These are phyloP conservation scores for Oryza rufipogon DNA, from an alignment of 176 grass and related monocot genomes.

Conservation along the genomic window DNA sequence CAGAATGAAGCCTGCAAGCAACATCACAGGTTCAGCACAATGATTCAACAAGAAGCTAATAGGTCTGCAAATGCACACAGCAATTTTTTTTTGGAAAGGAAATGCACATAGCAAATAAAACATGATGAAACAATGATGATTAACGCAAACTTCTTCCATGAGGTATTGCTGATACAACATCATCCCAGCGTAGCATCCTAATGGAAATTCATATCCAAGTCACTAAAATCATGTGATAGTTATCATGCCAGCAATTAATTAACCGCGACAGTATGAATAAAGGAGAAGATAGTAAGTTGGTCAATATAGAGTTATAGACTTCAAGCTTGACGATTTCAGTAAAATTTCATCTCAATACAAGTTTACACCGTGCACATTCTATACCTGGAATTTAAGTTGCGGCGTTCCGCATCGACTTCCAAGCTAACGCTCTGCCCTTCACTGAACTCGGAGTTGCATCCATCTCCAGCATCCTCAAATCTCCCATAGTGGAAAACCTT, in stretches of 20 bases:
- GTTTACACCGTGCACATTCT: background rate
- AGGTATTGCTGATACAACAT: background rate
- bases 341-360: background rate
- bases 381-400: constrained; percentile 85
- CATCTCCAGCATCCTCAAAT: constrained; percentile 58
- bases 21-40: background rate
- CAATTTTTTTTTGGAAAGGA: background rate
- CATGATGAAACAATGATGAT: too few relatives aligned
- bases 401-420: constrained; percentile 57
- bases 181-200: background rate
- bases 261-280: background rate
- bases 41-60: background rate
- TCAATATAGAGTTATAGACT: background rate
- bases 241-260: background rate
- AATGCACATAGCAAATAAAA: too few relatives aligned
- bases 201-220: background rate
- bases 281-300: background rate
- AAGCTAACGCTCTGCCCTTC: constrained; percentile 57
- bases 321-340: background rate
- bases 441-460: constrained; percentile 31
- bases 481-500: constrained; percentile 91
- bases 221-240: background rate
- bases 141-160: background rate
- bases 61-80: background rate
- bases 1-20: constrained; percentile 86